A percentile compares a stretch with the other conserved stretches of the same genome.
phyloP scores from a whole-genome alignment of 2,329 filamentous ascomycete species.

The Ophiocordyceps australis region DNA sequence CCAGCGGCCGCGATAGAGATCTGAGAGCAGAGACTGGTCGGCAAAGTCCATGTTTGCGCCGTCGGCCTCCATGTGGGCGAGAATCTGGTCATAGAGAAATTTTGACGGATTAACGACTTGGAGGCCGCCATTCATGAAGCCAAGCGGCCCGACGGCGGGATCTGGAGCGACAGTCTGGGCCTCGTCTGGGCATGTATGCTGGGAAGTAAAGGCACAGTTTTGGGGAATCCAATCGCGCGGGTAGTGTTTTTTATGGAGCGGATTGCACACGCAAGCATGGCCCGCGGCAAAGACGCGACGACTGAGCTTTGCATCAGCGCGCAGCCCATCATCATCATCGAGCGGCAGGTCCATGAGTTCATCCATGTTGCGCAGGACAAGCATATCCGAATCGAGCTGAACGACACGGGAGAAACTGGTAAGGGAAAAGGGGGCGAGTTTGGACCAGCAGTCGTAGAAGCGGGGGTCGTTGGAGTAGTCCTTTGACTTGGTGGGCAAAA shows the following conservation, averaged over 20 bases:
- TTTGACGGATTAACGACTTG: slow-evolving; percentile 35
- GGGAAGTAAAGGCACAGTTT: slow-evolving; percentile 40
- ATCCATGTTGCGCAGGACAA: slow-evolving; percentile 72
- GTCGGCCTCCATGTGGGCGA: slow-evolving; percentile 27
- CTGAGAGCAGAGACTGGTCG: slow-evolving; percentile 39
- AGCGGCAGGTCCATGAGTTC: slow-evolving; percentile 74
- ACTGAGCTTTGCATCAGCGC: slow-evolving; percentile 11
- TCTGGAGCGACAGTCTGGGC: slow-evolving; percentile 27
- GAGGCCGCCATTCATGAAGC: slow-evolving; percentile 30
- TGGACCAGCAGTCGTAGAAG: slow-evolving; percentile 85
- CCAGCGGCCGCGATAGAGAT: slow-evolving; percentile 36
- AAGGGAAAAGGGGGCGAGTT: slow-evolving; percentile 63
- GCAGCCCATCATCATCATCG: slow-evolving; percentile 22
- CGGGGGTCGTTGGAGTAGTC: slow-evolving; percentile 63
- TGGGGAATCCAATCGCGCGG: slow-evolving; percentile 46
- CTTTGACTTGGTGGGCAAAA: slow-evolving; percentile 45
- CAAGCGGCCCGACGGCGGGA: slow-evolving; percentile 24
- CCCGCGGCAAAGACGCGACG: slow-evolving; percentile 61
- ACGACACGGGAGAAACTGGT: slow-evolving; percentile 64
- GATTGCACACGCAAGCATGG: slow-evolving; percentile 79
- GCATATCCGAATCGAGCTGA: slow-evolving; percentile 78
- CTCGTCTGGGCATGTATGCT: slow-evolving; percentile 24
- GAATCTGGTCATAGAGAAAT: slow-evolving; percentile 28
- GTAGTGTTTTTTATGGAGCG: slow-evolving; percentile 61
- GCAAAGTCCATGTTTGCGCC: slow-evolving; percentile 34